Base-by-base conservation (phyloP, 805 yeast species). In the Kregervanrija pseudodelftensis region DNA sequence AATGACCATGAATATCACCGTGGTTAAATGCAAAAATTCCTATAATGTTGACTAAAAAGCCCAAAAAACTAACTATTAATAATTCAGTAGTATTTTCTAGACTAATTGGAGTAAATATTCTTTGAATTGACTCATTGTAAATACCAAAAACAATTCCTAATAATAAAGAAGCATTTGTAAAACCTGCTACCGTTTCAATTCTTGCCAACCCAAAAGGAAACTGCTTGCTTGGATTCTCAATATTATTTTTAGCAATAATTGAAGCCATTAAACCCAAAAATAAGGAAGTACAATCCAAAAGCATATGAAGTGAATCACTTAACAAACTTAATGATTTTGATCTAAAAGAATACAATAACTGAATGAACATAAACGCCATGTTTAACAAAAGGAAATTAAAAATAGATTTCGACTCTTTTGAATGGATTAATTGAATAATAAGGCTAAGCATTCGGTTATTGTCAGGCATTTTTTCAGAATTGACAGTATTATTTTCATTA, bases 271-370 rank as follows among this genome's bases (percentile, higher is more conserved):
- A 68, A 0, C 99, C 99, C 30, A 93, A 75, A 3, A 93, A 79
- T 44, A 93, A 68, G 0, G 98, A 95, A 0, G 88, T 75, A 61
- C 99, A 93, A 63, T 93, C 99, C 45, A 93, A 70, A 2, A 95
- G 85, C 99, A 93, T 93, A 63, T 93, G 99, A 42, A 93, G 72
- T 1, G 96, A 88, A 59, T 93, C 99, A 14, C 96, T 88, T 42
- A 93, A 64, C 17, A 93, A 69, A 10, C 99, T 97, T 39, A 93
- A 68, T 0, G 98, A 91, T 58, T 86, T 90, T 1, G 98, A 89
- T 49, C 95, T 74, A 65, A 93, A 84, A 0, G 98, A 90, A 61
- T 93, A 93, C 9, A 93, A 66, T 51, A 93, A 72, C 66, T 93
- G 99, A 36, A 93, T 81, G 56, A 93, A 79, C 99, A 93, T 93